These are phyloP conservation scores for Dendrocalamus sinicus DNA, from an alignment of 176 grass and related monocot genomes.

Conservation along the genomic window DNA sequence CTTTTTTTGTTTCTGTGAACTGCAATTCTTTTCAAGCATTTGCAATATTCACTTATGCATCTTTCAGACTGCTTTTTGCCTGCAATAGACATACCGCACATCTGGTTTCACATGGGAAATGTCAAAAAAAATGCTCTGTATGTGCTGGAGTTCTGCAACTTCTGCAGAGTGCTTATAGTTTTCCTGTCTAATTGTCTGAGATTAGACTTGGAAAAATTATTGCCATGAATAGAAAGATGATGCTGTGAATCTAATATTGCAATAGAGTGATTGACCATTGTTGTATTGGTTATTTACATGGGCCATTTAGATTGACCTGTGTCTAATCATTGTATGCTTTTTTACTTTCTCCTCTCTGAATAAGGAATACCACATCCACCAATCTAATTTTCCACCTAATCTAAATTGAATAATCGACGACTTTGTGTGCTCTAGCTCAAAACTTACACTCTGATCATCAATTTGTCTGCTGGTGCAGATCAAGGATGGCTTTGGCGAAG, in stretches of 20 bases:
- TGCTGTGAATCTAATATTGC: neutral
- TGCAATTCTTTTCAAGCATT: neutral
- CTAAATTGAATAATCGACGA: neutral
- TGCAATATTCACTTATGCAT: neutral
- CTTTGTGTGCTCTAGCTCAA: neutral
- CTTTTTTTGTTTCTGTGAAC: neutral
- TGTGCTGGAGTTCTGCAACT: neutral
- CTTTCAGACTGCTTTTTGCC: neutral
- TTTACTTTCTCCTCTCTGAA: neutral
- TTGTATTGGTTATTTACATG: neutral
- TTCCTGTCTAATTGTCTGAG: neutral
- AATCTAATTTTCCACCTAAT: neutral
- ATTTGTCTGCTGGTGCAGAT: constrained; percentile 30
- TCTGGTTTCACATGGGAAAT: neutral
- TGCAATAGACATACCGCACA: neutral
- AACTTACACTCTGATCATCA: neutral
- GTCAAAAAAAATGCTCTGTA: neutral
- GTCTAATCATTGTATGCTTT: neutral
- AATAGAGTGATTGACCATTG: neutral
- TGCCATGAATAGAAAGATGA: neutral
- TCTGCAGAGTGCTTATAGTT: neutral
- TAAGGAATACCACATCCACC: neutral
- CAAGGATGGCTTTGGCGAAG: constrained; percentile 49
- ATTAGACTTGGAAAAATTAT: neutral
- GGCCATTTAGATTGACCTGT: neutral